Evolutionary conservation across 139 green algal species (phyloP).

Genomic region (Chlorella sorokiniana): DNA sequence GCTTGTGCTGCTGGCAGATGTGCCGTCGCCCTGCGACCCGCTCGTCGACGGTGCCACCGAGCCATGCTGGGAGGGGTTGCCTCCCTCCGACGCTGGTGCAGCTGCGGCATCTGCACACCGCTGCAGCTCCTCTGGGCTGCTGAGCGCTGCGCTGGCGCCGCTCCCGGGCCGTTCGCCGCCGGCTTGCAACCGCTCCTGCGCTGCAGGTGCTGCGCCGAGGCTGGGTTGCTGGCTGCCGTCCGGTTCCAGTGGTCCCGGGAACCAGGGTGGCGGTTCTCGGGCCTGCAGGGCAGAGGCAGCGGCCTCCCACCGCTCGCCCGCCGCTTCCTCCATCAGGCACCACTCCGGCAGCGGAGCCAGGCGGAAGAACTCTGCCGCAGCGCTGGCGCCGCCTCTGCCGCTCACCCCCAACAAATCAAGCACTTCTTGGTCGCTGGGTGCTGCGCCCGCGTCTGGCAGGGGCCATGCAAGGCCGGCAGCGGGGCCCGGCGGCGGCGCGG

Average conservation of each 20-base stretch:
- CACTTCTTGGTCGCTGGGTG: background rate
- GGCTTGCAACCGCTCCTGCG: background rate
- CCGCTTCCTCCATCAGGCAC: background rate
- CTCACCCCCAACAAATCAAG: background rate
- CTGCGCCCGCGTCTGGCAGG: background rate
- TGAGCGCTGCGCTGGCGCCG: background rate
- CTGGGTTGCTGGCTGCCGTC: background rate
- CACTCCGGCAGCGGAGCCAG: conserved; percentile 15
- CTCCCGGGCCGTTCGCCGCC: background rate
- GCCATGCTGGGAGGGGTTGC: too few species aligned
- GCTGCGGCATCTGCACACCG: background rate
- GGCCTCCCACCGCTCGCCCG: background rate
- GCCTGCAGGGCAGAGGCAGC: background rate
- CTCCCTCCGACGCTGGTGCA: background rate
- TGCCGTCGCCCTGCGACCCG: too few species aligned
- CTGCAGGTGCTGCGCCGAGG: background rate
- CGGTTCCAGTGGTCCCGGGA: background rate
- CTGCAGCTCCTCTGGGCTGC: conserved; percentile 10
- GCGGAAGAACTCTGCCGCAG: conserved; percentile 15
- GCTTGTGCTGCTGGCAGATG: background rate
- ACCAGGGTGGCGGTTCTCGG: background rate
- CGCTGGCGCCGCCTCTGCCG: background rate
- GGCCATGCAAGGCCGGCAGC: background rate
- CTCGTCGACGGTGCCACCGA: too few species aligned
- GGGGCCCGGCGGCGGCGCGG: background rate